Percentiles rank a stretch among this genome's conserved stretches.
These are phyloP conservation scores for Chlamydomonas applanata DNA, from an alignment of 139 green algal genomes.

Conservation along the genomic window DNA sequence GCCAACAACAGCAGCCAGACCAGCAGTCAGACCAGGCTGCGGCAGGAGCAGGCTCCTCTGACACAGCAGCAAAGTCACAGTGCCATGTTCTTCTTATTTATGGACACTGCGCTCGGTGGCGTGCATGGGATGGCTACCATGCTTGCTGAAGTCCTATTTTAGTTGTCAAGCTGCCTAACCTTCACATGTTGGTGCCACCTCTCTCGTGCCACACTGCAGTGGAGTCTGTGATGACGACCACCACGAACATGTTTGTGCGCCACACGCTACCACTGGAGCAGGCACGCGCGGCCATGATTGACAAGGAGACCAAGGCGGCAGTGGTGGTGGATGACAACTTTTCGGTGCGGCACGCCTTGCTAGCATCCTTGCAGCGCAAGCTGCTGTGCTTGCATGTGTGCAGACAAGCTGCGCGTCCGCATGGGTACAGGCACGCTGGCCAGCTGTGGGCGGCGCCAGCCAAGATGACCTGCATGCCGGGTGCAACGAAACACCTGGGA, in stretches of 20 bases:
- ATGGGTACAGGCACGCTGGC: no score
- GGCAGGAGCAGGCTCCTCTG: not conserved
- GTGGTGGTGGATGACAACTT: constrained; percentile 65
- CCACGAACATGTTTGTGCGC: constrained; percentile 51
- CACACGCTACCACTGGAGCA: constrained; percentile 55
- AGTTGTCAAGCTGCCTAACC: not conserved
- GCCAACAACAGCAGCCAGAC: no score
- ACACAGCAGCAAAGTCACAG: not conserved
- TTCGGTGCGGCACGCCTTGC: constrained; percentile 5
- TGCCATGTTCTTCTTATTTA: no score
- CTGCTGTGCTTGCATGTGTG: no score
- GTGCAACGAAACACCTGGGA: no score
- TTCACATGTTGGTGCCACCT: not conserved
- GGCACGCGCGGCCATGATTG: constrained; percentile 44
- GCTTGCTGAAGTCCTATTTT: no score
- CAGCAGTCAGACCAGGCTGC: not conserved
- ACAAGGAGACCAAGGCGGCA: constrained; percentile 25
- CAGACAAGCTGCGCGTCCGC: no score
- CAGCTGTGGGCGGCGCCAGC: no score
- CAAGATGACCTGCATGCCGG: no score
- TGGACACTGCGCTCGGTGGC: no score
- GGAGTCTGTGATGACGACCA: constrained; percentile 43
- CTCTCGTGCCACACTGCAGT: constrained; percentile 30
- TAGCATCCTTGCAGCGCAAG: no score
- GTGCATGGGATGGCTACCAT: no score